Evolutionary conservation across 495 filamentous ascomycete species (phyloP).

Genomic region (Aspergillus olivimuriae): DNA sequence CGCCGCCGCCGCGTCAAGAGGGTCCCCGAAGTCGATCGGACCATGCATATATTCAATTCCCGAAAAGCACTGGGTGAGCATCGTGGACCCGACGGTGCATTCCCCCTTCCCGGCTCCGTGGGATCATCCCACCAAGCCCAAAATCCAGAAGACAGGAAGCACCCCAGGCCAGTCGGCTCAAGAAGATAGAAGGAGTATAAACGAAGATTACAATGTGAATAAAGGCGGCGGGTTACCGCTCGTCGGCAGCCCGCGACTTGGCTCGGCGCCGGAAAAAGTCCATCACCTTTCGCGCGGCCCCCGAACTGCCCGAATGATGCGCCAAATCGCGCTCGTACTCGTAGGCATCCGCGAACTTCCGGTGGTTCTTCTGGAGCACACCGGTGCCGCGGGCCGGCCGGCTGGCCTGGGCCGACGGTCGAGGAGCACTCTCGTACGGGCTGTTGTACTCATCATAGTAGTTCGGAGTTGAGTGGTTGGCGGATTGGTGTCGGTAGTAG

Average conservation of each 20-base stretch:
- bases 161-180: slow-evolving; percentile 1
- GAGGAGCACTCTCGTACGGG: slow-evolving; percentile 32
- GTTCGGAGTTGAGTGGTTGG: slow-evolving; percentile 37
- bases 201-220: not conserved
- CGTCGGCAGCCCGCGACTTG: slow-evolving; percentile 62
- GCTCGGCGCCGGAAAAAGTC: slow-evolving; percentile 91
- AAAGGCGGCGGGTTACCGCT: slow-evolving; percentile 24
- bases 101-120: slow-evolving; percentile 5
- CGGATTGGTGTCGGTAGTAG: slow-evolving; percentile 31
- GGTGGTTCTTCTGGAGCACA: slow-evolving; percentile 73
- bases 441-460: slow-evolving; percentile 40
- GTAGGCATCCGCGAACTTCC: slow-evolving; percentile 86
- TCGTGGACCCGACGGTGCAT: slow-evolving; percentile 9
- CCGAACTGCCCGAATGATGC: slow-evolving; percentile 72
- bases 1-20: slow-evolving; percentile 5
- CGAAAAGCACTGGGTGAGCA: slow-evolving; percentile 8
- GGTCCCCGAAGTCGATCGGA: not conserved
- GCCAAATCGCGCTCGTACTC: slow-evolving; percentile 62
- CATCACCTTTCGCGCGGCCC: slow-evolving; percentile 89
- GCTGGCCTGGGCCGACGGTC: slow-evolving; percentile 36
- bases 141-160: not conserved
- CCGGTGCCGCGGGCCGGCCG: slow-evolving; percentile 43
- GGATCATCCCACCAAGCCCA: slow-evolving; percentile 4
- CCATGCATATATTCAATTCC: slow-evolving; percentile 7
- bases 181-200: not conserved